Base-by-base conservation (phyloP, 805 yeast genomes). In the Kockiozyma suomiensis region DNA sequence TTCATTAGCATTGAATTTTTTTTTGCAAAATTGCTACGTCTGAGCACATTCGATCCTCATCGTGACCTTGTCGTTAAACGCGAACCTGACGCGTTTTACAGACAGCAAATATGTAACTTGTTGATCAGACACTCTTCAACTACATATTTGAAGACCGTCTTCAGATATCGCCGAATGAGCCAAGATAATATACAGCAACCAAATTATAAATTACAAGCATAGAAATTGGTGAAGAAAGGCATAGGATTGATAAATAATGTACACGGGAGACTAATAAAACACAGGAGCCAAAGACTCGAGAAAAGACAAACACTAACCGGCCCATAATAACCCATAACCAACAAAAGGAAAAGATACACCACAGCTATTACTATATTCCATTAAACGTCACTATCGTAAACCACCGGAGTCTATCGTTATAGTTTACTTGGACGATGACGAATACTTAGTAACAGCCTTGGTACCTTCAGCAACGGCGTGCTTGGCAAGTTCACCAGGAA, bases 401-500 rank as follows among this genome's bases (percentile, higher is more conserved):
- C 21, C 54, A 41, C 56, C 38, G 17, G 13, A 21, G 32, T 25
- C 28, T 5, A 41, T 10, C 19, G 23, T 30, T 13, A 30, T 15
- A 12, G 32, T 23, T 38, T 46, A 54, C 41, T 54, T 54, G 15
- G 66, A 45, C 17, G 68, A 65, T 21, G 67, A 65, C 28, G 68
- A 62, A 54, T 65, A 65, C 64, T 65, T 66, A 58, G 69, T 63
- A 37, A 66, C 67, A 30, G 68, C 65, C 68, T 64, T 64, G 55
- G 68, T 63, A 84, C 97, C 97, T 82, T 92, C 98, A 73, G 96
- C 88, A 73, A 91, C 96, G 74, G 97, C 97, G 81, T 92, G 97
- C 85, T 91, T 91, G 71, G 97, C 97, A 77, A 92, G 85, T 83
- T 92, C 97, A 85, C 97, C 97, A 71, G 98, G 98, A 73, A 92